Evolutionary conservation across 2,329 filamentous ascomycete species (phyloP).

Genomic region (Reticulascus tulasneorum): DNA sequence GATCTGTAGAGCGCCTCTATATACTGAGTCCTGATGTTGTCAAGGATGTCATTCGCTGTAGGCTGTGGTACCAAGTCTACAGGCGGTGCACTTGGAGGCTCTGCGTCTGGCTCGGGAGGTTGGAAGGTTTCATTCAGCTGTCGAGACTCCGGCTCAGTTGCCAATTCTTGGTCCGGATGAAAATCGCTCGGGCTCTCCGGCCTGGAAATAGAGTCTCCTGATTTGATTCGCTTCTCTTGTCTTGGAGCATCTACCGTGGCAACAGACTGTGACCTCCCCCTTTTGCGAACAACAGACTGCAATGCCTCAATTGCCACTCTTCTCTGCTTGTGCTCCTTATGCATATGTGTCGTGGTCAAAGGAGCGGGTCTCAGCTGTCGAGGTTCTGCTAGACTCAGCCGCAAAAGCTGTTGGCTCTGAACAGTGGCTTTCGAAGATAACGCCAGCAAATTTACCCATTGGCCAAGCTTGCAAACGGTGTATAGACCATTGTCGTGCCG

Average conservation of each 20-base stretch:
- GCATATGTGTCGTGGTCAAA: conserved; percentile 40
- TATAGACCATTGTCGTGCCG: conserved; percentile 59
- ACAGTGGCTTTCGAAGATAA: conserved; percentile 49
- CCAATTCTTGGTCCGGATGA: conserved; percentile 1
- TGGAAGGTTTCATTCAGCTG: conserved; percentile 6
- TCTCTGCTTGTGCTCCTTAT: conserved; percentile 51
- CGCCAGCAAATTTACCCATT: conserved; percentile 59
- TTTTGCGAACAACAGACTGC: conserved; percentile 56
- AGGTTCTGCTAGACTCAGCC: conserved; percentile 19
- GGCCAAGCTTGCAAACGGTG: conserved; percentile 63
- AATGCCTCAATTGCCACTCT: conserved; percentile 59
- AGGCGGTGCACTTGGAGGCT: too few relatives aligned
- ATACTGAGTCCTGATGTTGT: conserved; percentile 56
- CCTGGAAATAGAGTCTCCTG: conserved; percentile 49
- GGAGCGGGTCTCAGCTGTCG: conserved; percentile 17
- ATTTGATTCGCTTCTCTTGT: conserved; percentile 11
- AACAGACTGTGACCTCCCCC: conserved; percentile 40
- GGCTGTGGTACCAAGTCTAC: too few relatives aligned
- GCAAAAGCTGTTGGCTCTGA: conserved; percentile 28
- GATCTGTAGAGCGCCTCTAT: conserved; percentile 60
- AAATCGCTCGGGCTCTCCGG: conserved; percentile 66
- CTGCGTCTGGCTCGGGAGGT: conserved; percentile 14
- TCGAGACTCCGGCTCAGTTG: conserved; percentile 3
- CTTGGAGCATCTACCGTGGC: conserved; percentile 25
- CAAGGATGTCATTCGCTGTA: conserved; percentile 50